These are phyloP conservation scores for Fusarium albidum DNA, from an alignment of 2,329 filamentous ascomycete genomes.

Conservation along the genomic window DNA sequence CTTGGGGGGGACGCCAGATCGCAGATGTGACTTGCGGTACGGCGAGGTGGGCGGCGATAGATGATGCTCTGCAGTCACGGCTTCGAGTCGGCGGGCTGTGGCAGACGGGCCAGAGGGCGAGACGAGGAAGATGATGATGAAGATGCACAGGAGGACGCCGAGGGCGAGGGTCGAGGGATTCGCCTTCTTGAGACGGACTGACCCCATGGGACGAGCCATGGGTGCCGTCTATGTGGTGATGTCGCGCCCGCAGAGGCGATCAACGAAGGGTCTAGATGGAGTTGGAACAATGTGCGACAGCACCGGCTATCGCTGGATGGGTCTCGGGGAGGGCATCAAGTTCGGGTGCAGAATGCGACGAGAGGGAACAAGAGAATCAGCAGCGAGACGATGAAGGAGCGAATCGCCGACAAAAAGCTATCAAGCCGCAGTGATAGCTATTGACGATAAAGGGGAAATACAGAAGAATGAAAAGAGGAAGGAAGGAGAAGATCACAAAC, in stretches of 20 bases:
- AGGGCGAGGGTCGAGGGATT: conserved; percentile 80
- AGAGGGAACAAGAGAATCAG: conserved; percentile 5
- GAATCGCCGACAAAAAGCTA: neutral
- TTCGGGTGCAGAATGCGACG: conserved; percentile 24
- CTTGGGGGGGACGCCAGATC: conserved; percentile 41
- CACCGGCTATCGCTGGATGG: conserved; percentile 32
- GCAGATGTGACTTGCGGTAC: conserved; percentile 51
- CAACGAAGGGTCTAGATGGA: neutral
- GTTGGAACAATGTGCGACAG: conserved; percentile 19
- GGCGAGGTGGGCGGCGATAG: conserved; percentile 54
- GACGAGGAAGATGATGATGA: conserved; percentile 72
- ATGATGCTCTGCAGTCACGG: conserved; percentile 55
- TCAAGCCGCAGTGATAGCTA: neutral
- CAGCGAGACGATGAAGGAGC: conserved; percentile 2
- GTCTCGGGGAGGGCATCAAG: conserved; percentile 37
- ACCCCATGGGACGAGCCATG: conserved; percentile 68
- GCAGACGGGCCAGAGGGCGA: conserved; percentile 62
- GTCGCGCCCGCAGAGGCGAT: conserved; percentile 10
- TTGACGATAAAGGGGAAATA: conserved; percentile 5
- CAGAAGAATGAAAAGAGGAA: conserved; percentile 13
- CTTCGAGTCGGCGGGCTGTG: conserved; percentile 53
- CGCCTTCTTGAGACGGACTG: conserved; percentile 79
- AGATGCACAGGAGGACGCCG: conserved; percentile 75
- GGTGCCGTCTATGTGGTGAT: conserved; percentile 32
- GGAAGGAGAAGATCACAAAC: conserved; percentile 20